These are phyloP conservation scores for Fusarium musae DNA, from an alignment of 2,329 filamentous ascomycete genomes.

Conservation along the genomic window DNA sequence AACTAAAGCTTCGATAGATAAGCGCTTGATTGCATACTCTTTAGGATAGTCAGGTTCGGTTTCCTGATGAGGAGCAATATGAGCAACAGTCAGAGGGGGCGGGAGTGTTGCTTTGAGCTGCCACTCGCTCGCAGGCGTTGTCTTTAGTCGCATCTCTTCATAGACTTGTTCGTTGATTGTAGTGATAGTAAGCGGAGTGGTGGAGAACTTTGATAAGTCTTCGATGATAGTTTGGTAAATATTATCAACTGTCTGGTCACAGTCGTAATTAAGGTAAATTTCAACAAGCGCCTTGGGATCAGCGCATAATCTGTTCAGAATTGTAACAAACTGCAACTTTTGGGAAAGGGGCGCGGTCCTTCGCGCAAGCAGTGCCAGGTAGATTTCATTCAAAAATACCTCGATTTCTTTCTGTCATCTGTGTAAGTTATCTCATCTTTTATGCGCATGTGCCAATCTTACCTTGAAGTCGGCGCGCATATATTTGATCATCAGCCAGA, in stretches of 20 bases:
- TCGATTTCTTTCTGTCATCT: slow-evolving; percentile 86
- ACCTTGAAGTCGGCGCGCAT: slow-evolving; percentile 95
- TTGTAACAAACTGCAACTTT: slow-evolving; percentile 89
- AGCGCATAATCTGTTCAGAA: slow-evolving; percentile 83
- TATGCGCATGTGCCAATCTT: slow-evolving; percentile 35
- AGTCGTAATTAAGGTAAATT: slow-evolving; percentile 98
- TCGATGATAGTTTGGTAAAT: slow-evolving; percentile 97
- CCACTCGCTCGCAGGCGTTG: slow-evolving; percentile 77
- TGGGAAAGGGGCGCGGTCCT: slow-evolving; percentile 87
- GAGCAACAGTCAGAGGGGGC: slow-evolving; percentile 83
- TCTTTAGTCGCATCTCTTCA: slow-evolving; percentile 78
- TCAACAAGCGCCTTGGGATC: slow-evolving; percentile 93
- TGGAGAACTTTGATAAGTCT: slow-evolving; percentile 88
- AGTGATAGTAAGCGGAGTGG: slow-evolving; percentile 79
- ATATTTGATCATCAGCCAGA: slow-evolving; percentile 96
- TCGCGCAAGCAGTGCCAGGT: slow-evolving; percentile 89
- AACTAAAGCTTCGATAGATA: slow-evolving; percentile 88
- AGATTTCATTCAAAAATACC: slow-evolving; percentile 97
- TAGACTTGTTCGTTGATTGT: slow-evolving; percentile 85
- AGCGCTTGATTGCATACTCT: slow-evolving; percentile 91
- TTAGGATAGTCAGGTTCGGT: slow-evolving; percentile 79
- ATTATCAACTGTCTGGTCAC: slow-evolving; percentile 94
- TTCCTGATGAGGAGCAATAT: slow-evolving; percentile 71
- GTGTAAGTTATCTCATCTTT: slow-evolving; percentile 40
- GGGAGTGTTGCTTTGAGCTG: slow-evolving; percentile 86